phyloP scores from a whole-genome alignment of 2,329 filamentous ascomycete genomes.

The Ilyonectria destructans region DNA sequence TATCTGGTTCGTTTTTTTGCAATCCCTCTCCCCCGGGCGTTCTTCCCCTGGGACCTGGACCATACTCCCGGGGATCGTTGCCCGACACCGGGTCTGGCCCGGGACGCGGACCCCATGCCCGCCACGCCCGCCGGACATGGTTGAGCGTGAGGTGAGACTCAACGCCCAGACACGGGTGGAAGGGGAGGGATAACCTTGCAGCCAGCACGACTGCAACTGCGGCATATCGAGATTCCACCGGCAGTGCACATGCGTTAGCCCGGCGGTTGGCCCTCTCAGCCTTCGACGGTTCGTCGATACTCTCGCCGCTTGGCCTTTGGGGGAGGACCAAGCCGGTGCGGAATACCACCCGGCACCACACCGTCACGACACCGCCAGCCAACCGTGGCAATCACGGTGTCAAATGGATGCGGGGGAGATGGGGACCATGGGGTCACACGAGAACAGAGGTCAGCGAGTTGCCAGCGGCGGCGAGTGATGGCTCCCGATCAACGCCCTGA shows the following conservation, averaged over 20 bases:
- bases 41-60: not conserved
- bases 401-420: slow-evolving; percentile 47
- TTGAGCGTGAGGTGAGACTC: slow-evolving; percentile 16
- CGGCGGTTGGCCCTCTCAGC: slow-evolving; percentile 28
- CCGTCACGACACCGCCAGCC: slow-evolving; percentile 36
- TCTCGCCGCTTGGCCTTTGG: slow-evolving; percentile 6
- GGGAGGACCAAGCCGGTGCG: slow-evolving; percentile 24
- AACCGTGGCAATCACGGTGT: slow-evolving; percentile 48
- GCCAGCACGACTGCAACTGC: slow-evolving; percentile 16
- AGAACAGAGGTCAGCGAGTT: slow-evolving; percentile 45
- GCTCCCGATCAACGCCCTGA: slow-evolving; percentile 41
- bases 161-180: slow-evolving; percentile 5
- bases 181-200: not conserved
- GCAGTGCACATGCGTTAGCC: slow-evolving; percentile 39
- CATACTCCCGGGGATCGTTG: slow-evolving; percentile 40
- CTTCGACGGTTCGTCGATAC: not conserved
- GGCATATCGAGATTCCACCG: slow-evolving; percentile 37
- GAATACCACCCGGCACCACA: slow-evolving; percentile 34
- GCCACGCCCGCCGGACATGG: slow-evolving; percentile 14
- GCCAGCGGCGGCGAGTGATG: slow-evolving; percentile 35
- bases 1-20: slow-evolving; percentile 16
- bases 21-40: not conserved
- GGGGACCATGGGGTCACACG: slow-evolving; percentile 48
- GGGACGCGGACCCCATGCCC: slow-evolving; percentile 15
- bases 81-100: slow-evolving; percentile 35